Conservation (phyloP, 225 moss, liverwort and hornwort genomes). For the Sphagnum tenellum region DNA sequence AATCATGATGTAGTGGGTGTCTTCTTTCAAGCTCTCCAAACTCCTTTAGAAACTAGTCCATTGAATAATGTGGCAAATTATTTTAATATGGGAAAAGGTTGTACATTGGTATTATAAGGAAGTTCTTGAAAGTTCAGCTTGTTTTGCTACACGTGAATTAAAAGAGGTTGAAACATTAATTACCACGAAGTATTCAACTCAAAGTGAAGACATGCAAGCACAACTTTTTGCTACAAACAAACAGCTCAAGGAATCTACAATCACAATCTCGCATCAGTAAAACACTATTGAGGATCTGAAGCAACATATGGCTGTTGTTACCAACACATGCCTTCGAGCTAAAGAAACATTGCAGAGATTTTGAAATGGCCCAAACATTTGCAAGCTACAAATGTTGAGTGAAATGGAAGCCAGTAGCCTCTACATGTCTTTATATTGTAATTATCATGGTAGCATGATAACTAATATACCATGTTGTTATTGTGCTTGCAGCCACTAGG, state of each 20-base stretch:
- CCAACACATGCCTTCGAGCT: constrained; percentile 71
- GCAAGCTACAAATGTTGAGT: too few relatives aligned
- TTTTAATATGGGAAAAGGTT: too few relatives aligned
- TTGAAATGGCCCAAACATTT: too few relatives aligned
- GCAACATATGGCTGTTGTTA: constrained; percentile 80
- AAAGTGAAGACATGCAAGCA: constrained; percentile 59
- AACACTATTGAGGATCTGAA: constrained; percentile 78
- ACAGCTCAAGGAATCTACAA: constrained; percentile 54
- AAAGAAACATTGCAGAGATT: constrained; percentile 81
- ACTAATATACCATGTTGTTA: too few relatives aligned
- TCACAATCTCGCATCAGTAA: constrained; percentile 56
- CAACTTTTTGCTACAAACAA: constrained; percentile 54
- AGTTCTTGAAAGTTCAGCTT: not conserved
- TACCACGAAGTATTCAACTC: constrained; percentile 38
- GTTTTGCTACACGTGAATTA: constrained; percentile 36
- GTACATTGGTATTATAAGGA: not conserved
- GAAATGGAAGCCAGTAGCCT: not conserved
- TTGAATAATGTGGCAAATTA: not conserved
- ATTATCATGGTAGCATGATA: too few relatives aligned
- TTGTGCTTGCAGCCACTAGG: constrained; percentile 38
- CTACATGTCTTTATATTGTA: too few relatives aligned
- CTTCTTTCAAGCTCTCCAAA: not conserved
- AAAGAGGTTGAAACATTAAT: constrained; percentile 56
- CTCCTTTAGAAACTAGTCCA: too few relatives aligned
- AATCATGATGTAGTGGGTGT: constrained; percentile 53